phyloP scores from a whole-genome alignment of 2,329 filamentous ascomycete genomes.

The Aspergillus sp. region DNA sequence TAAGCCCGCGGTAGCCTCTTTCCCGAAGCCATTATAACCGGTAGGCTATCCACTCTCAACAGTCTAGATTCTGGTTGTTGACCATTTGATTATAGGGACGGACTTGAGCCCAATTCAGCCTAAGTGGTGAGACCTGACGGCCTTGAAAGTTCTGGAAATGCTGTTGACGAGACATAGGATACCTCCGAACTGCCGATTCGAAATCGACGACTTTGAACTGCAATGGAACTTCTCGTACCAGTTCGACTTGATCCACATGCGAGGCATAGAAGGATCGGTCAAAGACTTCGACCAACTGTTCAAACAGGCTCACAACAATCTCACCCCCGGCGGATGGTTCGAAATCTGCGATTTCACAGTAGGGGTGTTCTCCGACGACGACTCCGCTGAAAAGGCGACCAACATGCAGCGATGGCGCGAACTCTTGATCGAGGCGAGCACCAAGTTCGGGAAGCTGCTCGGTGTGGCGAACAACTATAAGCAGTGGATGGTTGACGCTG shows the following conservation, averaged over 20 bases:
- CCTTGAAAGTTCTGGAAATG: too few species aligned
- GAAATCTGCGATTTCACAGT: conserved; percentile 46
- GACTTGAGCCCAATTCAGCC: conserved; percentile 30
- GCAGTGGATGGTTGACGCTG: conserved; percentile 50
- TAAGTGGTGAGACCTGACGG: conserved; percentile 19
- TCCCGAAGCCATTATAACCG: conserved; percentile 25
- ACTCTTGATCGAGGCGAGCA: conserved; percentile 29
- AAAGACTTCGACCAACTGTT: conserved; percentile 24
- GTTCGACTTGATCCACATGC: conserved; percentile 32
- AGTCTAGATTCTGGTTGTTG: background rate
- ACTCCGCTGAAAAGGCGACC: conserved; percentile 25
- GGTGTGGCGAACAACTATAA: conserved; percentile 38
- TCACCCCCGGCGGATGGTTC: conserved; percentile 53
- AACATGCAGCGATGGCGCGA: conserved; percentile 27
- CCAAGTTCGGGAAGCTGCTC: conserved; percentile 34
- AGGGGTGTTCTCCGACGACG: conserved; percentile 32
- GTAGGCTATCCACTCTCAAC: conserved; percentile 3
- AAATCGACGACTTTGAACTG: conserved; percentile 30
- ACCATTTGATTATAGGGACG: conserved; percentile 19
- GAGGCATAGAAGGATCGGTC: conserved; percentile 26
- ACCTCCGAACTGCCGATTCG: conserved; percentile 29
- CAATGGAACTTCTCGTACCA: conserved; percentile 23
- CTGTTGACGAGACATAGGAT: conserved; percentile 17
- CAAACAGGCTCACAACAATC: conserved; percentile 28
- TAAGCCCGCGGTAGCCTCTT: conserved; percentile 15